phyloP scores from a whole-genome alignment of 768 basidiomycete genomes.

The Leccinum barrowsii region DNA sequence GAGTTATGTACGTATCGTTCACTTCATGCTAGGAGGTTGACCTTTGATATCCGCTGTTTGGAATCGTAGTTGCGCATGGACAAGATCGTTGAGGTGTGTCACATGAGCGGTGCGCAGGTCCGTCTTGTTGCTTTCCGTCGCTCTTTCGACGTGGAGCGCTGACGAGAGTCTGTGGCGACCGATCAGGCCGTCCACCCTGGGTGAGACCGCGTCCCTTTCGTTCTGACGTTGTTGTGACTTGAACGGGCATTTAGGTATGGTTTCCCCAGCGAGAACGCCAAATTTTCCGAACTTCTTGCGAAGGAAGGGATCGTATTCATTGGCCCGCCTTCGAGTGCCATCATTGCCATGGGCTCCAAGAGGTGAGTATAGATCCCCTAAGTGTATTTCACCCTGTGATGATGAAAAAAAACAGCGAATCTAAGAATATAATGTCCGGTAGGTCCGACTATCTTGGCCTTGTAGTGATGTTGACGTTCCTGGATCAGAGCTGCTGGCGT shows the following conservation, averaged over 20 bases:
- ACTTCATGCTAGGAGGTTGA: conserved; percentile 2
- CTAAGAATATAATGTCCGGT: conserved; percentile 93
- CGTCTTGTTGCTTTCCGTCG: conserved; percentile 11
- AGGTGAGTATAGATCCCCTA: conserved; percentile 45
- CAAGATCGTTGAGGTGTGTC: conserved; percentile 83
- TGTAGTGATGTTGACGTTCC: conserved; percentile 3
- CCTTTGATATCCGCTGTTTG: background rate
- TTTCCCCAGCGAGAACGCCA: conserved; percentile 89
- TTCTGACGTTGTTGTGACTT: background rate
- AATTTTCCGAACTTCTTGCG: conserved; percentile 72
- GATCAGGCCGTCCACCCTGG: conserved; percentile 88
- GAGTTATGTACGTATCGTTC: conserved; percentile 68
- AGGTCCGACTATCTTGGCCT: conserved; percentile 16
- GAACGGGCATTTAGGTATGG: conserved; percentile 55
- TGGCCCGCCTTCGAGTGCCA: conserved; percentile 84
- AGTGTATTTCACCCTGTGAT: background rate
- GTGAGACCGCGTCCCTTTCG: conserved; percentile 34
- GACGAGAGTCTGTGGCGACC: background rate
- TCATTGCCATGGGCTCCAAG: conserved; percentile 94
- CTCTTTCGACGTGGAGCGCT: background rate
- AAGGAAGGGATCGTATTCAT: conserved; percentile 84
- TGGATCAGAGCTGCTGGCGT: conserved; percentile 69
- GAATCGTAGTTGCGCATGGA: conserved; percentile 69
- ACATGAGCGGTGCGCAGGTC: conserved; percentile 81
- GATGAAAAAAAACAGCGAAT: conserved; percentile 54